Base-by-base conservation (phyloP, 306 rosid species). In the Corylus avellana region DNA sequence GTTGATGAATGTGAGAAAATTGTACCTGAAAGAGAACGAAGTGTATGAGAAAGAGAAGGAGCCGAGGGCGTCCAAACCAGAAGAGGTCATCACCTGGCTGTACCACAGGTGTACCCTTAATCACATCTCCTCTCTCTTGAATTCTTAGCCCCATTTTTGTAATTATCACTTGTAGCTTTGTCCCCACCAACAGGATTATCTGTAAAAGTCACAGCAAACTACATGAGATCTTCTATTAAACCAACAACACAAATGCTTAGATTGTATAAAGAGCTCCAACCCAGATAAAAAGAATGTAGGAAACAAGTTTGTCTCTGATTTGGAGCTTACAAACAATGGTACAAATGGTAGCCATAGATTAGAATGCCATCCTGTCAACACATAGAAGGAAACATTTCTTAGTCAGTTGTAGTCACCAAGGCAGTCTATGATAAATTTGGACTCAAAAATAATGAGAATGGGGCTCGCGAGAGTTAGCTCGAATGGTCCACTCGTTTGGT, bases 291-390 rank as follows among this genome's bases (percentile, higher is more conserved):
- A 27, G 70, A 63, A 63, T 32, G 70, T 29, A 35, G 7, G 10
- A 61, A 61, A 12, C 22, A 51, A 48, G 25, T 25, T 55, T 54
- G 20, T 20, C 10, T 18, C 29, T 56, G 50, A 66, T 12, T 67
- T 54, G 63, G 72, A 69, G 70, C 98, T 91, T 88, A 94, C 98
- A 84, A 85, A 57, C 29, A 94, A 69, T 59, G 98, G 91, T 72
- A 92, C 29, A 74, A 90, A 88, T 69, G 98, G 98, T 73, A 94
- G 86, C 98, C 98, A 94, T 1, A 83, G 76, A 81, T 89, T 84
- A 70, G 97, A 64, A 80, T 91, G 1, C 90, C 89, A 87, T 77
- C 93, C 97, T 94, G 94, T 79, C 35, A 77, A 81, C 20, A 39
- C 29, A 72, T 14, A 68, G 44, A 75, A 48, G 48, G 35, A 68